phyloP scores from a whole-genome alignment of 768 basidiomycete species.

The Auriscalpium microsporum region DNA sequence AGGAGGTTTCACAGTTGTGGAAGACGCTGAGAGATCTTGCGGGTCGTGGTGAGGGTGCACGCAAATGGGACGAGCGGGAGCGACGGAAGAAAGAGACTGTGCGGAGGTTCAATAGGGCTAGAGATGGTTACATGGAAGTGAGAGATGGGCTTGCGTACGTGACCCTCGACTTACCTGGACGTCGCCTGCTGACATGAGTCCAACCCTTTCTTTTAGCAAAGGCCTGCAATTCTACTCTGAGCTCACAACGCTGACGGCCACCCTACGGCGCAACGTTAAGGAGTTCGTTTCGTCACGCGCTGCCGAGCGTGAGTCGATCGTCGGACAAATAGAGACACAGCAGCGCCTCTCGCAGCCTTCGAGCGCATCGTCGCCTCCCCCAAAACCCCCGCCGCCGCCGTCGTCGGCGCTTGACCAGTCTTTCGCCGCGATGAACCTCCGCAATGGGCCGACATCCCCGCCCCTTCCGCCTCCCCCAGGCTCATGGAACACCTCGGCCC shows the following conservation, averaged over 20 bases:
- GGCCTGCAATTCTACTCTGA: conserved; percentile 87
- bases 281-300: conserved; percentile 56
- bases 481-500: conserved; percentile 17
- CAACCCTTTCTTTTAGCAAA: conserved; percentile 42
- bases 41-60: conserved; percentile 67
- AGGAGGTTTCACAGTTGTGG: conserved; percentile 72
- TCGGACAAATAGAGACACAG: conserved; percentile 64
- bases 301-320: conserved; percentile 61
- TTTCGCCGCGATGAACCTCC: conserved; percentile 50
- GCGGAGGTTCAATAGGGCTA: conserved; percentile 61
- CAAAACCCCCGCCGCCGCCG: conserved; percentile 23
- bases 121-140: conserved; percentile 82
- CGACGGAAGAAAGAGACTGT: conserved; percentile 69
- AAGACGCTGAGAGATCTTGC: conserved; percentile 63
- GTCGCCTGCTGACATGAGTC: conserved; percentile 7
- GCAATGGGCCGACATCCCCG: conserved; percentile 21
- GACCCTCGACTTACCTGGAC: neutral
- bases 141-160: conserved; percentile 76
- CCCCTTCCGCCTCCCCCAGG: conserved; percentile 25
- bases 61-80: conserved; percentile 78
- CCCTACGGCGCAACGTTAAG: conserved; percentile 49
- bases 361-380: conserved; percentile 26
- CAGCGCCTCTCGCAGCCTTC: conserved; percentile 43
- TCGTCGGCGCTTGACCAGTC: conserved; percentile 34
- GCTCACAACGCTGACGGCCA: conserved; percentile 52